Evolutionary conservation across 2,329 filamentous ascomycete genomes (phyloP).

Genomic region (Xylariaceae sp.): DNA sequence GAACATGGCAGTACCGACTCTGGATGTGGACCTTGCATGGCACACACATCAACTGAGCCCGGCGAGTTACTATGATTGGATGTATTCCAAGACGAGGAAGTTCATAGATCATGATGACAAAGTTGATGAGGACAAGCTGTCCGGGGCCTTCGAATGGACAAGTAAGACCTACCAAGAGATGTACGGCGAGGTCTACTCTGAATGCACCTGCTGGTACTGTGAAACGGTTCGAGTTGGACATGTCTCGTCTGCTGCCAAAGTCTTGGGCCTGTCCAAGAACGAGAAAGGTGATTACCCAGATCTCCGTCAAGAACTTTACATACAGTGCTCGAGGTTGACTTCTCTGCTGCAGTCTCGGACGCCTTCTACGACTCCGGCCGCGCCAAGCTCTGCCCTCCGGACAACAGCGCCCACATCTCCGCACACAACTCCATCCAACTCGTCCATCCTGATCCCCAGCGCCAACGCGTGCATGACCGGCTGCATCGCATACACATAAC

Average conservation of each 20-base stretch:
- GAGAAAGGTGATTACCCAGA: slow-evolving; percentile 39
- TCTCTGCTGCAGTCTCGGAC: slow-evolving; percentile 32
- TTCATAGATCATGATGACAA: slow-evolving; percentile 85
- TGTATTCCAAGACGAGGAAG: slow-evolving; percentile 38
- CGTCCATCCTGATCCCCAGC: slow-evolving; percentile 12
- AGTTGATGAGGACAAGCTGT: slow-evolving; percentile 63
- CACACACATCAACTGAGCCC: slow-evolving; percentile 76
- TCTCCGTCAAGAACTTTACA: no score
- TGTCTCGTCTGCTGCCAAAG: slow-evolving; percentile 38
- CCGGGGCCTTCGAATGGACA: slow-evolving; percentile 67
- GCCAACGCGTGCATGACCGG: slow-evolving; percentile 27
- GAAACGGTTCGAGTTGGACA: slow-evolving; percentile 62
- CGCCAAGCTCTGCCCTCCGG: slow-evolving; percentile 46
- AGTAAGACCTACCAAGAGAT: slow-evolving; percentile 62
- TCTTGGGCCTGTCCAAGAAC: slow-evolving; percentile 41
- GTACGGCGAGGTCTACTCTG: slow-evolving; percentile 65
- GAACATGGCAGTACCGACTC: slow-evolving; percentile 60
- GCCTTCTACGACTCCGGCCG: slow-evolving; percentile 44
- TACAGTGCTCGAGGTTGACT: no score
- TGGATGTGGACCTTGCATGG: slow-evolving; percentile 74
- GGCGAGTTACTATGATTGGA: slow-evolving; percentile 56
- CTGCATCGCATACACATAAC: slow-evolving; percentile 30
- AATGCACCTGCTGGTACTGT: slow-evolving; percentile 83
- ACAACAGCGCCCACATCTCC: slow-evolving; percentile 65
- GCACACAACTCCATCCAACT: slow-evolving; percentile 62